Percentiles rank a stretch among this genome's conserved stretches.
These are phyloP conservation scores for Arabidopsis arenosa DNA, from an alignment of 345 rosid genomes.

Conservation along the genomic window DNA sequence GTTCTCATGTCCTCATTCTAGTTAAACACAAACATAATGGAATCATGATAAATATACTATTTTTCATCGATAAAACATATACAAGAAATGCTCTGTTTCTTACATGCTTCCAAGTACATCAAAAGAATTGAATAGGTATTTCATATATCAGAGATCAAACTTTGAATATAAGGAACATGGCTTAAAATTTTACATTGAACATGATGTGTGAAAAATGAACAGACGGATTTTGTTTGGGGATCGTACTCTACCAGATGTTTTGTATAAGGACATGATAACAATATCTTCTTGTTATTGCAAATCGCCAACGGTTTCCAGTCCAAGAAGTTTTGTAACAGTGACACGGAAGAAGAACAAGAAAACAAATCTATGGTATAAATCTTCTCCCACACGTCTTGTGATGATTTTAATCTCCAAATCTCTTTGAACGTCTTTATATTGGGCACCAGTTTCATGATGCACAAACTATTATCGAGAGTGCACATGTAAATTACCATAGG, in stretches of 20 bases:
- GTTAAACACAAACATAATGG: neutral
- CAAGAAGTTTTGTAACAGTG: no score
- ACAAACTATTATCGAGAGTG: constrained; percentile 4
- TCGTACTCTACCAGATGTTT: neutral
- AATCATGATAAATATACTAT: neutral
- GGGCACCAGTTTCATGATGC: neutral
- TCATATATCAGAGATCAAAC: constrained; percentile 15
- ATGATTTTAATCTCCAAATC: neutral
- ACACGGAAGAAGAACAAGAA: neutral
- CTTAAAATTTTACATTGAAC: neutral
- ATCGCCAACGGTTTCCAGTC: neutral
- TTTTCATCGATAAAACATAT: neutral
- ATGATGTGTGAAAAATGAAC: neutral
- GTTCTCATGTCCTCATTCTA: neutral
- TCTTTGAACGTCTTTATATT: neutral
- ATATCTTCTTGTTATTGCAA: neutral
- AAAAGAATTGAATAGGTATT: neutral
- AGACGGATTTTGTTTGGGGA: neutral
- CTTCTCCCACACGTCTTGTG: constrained; percentile 16
- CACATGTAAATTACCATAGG: neutral
- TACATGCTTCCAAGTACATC: neutral
- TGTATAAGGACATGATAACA: neutral
- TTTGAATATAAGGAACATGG: constrained; percentile 14
- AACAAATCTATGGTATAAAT: constrained; percentile 1
- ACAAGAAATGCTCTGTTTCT: constrained; percentile 8